These are phyloP conservation scores for Eimeria necatrix DNA, from an alignment of 169 alveolate genomes.

Conservation along the genomic window DNA sequence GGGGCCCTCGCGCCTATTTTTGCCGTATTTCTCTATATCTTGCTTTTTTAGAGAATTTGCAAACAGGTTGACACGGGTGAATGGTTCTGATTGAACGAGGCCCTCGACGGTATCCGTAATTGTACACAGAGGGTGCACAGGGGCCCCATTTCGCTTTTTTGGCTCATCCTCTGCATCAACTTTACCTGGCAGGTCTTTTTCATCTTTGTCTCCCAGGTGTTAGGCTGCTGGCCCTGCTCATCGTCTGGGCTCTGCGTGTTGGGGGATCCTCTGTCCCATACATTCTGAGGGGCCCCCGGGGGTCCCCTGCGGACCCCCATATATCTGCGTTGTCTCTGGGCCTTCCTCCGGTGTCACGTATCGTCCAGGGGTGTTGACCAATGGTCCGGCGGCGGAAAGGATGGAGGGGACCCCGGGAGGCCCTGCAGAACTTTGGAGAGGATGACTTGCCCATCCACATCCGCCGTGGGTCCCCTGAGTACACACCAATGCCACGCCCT, in stretches of 20 bases:
- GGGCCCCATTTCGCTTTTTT: no score
- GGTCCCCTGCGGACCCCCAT: conserved; percentile 8
- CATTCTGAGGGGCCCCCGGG: background rate
- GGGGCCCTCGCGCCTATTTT: no score
- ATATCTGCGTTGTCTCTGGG: background rate
- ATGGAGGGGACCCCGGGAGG: background rate
- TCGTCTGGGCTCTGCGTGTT: background rate
- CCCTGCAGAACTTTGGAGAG: background rate
- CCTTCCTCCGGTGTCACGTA: background rate
- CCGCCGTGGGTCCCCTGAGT: conserved; percentile 34
- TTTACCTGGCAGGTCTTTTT: no score
- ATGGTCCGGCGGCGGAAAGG: conserved; percentile 41
- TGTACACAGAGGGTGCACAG: no score
- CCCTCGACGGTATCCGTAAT: no score
- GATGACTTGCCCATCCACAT: background rate
- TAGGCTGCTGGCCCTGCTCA: no score
- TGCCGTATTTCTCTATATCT: no score
- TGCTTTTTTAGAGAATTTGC: no score
- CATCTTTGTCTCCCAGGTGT: no score
- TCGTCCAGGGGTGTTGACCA: background rate
- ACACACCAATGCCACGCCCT: conserved; percentile 28
- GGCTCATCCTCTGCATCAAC: no score
- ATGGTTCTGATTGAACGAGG: no score
- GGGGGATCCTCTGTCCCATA: background rate
- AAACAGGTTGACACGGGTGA: no score